A percentile compares a stretch with the other conserved stretches of the same genome.
Conservation (phyloP, 2,329 filamentous ascomycete species). For the Lachnellula arida region DNA sequence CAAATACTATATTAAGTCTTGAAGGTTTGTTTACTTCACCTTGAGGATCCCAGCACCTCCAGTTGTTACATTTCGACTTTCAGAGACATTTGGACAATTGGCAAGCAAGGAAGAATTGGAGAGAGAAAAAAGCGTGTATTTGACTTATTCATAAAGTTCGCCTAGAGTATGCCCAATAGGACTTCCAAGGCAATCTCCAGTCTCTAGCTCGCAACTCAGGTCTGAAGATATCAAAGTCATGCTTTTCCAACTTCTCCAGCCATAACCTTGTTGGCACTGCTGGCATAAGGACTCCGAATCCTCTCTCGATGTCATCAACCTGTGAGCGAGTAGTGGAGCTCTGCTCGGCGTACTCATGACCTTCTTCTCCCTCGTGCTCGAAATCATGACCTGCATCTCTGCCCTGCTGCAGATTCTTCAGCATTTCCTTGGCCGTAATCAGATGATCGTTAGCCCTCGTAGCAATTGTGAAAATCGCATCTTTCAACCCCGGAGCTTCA, state of each 20-base stretch:
- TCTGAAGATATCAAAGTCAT: constrained; percentile 79
- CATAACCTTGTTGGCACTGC: constrained; percentile 74
- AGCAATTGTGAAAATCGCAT: constrained; percentile 87
- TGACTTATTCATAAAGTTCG: constrained; percentile 40
- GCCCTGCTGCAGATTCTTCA: constrained; percentile 71
- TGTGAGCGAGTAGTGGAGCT: constrained; percentile 36
- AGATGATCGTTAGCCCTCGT: constrained; percentile 94
- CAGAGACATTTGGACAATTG: too few species aligned
- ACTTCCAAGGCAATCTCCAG: constrained; percentile 83
- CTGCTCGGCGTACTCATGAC: constrained; percentile 46
- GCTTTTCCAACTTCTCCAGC: constrained; percentile 69
- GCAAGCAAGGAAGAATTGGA: too few species aligned
- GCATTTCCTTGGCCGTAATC: constrained; percentile 89
- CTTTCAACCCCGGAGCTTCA: constrained; percentile 72
- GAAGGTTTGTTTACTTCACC: too few species aligned
- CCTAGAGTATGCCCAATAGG: constrained; percentile 56
- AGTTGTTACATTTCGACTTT: too few species aligned
- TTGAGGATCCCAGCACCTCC: too few species aligned
- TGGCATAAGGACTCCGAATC: constrained; percentile 77
- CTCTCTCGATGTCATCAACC: constrained; percentile 53
- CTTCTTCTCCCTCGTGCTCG: constrained; percentile 77
- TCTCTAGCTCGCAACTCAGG: constrained; percentile 57
- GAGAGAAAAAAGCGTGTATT: too few species aligned
- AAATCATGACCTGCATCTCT: constrained; percentile 78
- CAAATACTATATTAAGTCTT: too few species aligned